Evolutionary conservation across 352 stramenopile species (phyloP).

Genomic region (Pythium oligandrum): DNA sequence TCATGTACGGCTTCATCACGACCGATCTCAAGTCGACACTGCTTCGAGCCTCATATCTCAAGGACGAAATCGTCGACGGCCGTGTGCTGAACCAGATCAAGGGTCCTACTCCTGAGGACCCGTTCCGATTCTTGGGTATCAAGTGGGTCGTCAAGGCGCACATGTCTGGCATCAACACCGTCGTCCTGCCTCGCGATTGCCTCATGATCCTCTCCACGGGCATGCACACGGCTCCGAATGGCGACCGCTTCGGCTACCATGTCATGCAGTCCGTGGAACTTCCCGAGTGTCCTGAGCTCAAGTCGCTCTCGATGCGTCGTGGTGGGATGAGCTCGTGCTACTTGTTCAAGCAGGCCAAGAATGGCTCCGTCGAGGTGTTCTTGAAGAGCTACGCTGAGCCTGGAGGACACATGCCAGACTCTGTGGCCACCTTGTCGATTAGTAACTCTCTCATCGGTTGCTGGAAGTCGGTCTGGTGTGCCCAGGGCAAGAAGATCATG

Average conservation of each 20-base stretch:
- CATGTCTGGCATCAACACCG: constrained; percentile 7
- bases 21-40: constrained; percentile 46
- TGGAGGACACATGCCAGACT: constrained; percentile 14
- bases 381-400: constrained; percentile 25
- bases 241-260: constrained; percentile 34
- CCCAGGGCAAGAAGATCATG: constrained; percentile 31
- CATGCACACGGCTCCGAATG: constrained; percentile 11
- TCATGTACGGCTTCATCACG: constrained; percentile 38
- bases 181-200: constrained; percentile 17
- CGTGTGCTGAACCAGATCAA: constrained; percentile 45
- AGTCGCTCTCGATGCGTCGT: constrained; percentile 17
- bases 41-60: constrained; percentile 42
- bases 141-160: constrained; percentile 21
- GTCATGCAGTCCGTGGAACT: constrained; percentile 36
- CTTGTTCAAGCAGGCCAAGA: constrained; percentile 28
- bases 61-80: constrained; percentile 44
- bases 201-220: constrained; percentile 17
- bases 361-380: constrained; percentile 33
- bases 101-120: constrained; percentile 22
- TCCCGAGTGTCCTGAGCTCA: constrained; percentile 17
- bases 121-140: constrained; percentile 21
- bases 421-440: constrained; percentile 18
- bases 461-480: constrained; percentile 26
- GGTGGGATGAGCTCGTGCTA: constrained; percentile 27
- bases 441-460: constrained; percentile 22